Percentiles rank a stretch among this genome's conserved stretches.
Evolutionary conservation across 768 basidiomycete genomes (phyloP).

Genomic region (Termitomyces sp.): DNA sequence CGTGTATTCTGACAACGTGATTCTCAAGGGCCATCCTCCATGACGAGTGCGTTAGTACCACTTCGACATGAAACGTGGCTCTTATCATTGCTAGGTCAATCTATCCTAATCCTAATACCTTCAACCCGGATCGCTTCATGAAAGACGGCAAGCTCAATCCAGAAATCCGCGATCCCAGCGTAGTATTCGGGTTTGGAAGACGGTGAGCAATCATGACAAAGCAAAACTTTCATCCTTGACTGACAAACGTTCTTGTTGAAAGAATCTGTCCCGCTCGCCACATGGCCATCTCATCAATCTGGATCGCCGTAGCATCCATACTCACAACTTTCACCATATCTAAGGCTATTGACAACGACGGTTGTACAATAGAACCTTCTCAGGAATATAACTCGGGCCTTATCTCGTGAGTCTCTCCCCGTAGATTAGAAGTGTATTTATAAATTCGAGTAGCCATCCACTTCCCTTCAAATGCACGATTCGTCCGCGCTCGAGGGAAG

Average conservation of each 20-base stretch:
- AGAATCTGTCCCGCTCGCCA: slow-evolving; percentile 27
- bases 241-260: not conserved
- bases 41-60: slow-evolving; percentile 14
- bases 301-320: slow-evolving; percentile 23
- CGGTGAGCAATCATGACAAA: slow-evolving; percentile 5
- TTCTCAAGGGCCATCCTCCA: slow-evolving; percentile 26
- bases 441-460: not conserved
- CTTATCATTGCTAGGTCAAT: not conserved
- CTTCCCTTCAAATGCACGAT: not conserved
- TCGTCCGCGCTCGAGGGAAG: not conserved
- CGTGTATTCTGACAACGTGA: not conserved
- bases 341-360: slow-evolving; percentile 13
- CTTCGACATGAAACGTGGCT: not conserved
- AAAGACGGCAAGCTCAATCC: slow-evolving; percentile 17
- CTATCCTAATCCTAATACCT: slow-evolving; percentile 25
- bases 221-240: not conserved
- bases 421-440: not conserved
- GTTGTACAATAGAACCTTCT: slow-evolving; percentile 11
- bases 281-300: slow-evolving; percentile 24
- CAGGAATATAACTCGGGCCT: not conserved
- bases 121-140: slow-evolving; percentile 33
- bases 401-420: not conserved
- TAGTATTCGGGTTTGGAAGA: slow-evolving; percentile 17
- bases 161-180: slow-evolving; percentile 10
- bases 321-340: slow-evolving; percentile 23